phyloP scores from a whole-genome alignment of 2,329 filamentous ascomycete genomes.

The Cyphellophora europaea region DNA sequence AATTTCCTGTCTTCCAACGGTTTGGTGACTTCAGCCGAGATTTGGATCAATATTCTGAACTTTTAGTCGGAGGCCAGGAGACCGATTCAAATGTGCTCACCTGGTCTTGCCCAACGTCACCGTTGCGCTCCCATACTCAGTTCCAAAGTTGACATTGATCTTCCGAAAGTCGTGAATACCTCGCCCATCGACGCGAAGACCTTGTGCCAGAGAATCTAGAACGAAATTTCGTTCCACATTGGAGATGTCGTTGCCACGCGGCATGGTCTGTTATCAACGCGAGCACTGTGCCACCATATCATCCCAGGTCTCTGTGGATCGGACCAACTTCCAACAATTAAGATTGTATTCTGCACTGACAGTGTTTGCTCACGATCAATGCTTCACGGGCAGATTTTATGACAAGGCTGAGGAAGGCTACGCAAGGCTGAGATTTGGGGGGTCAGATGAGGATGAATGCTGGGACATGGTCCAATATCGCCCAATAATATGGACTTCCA shows the following conservation, averaged over 20 bases:
- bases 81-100: too few relatives aligned
- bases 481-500: not conserved
- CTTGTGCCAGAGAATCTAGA: constrained; percentile 68
- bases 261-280: constrained; percentile 68
- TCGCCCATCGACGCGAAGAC: constrained; percentile 76
- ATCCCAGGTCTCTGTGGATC: too few relatives aligned
- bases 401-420: too few relatives aligned
- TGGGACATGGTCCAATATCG: too few relatives aligned
- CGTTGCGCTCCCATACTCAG: constrained; percentile 84
- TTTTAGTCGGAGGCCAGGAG: constrained; percentile 37
- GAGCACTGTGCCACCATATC: too few relatives aligned
- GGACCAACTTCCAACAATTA: too few relatives aligned
- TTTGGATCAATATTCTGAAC: constrained; percentile 73
- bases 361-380: too few relatives aligned
- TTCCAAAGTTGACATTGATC: constrained; percentile 70
- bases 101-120: constrained; percentile 83
- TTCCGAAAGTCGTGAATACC: constrained; percentile 69
- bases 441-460: too few relatives aligned
- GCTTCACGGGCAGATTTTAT: too few relatives aligned
- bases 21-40: constrained; percentile 79
- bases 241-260: constrained; percentile 83
- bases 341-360: too few relatives aligned
- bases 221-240: constrained; percentile 83
- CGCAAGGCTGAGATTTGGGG: too few relatives aligned
- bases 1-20: constrained; percentile 84